Conservation (phyloP, 768 basidiomycete genomes). For the Naganishia vaughanmartiniae region DNA sequence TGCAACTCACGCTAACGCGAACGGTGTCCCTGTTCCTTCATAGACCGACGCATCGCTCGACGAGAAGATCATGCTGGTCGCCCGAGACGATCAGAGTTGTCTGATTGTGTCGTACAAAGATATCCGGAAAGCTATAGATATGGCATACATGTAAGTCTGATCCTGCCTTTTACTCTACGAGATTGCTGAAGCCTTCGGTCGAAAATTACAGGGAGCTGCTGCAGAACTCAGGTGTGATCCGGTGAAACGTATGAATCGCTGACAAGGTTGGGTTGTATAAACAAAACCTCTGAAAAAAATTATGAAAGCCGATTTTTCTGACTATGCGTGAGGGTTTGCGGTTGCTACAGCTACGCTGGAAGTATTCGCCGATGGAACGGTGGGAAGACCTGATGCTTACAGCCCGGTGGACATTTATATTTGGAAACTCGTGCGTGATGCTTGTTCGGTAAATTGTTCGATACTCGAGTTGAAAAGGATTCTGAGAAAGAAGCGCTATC, state of each 20-base stretch:
- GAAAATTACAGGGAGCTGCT: slow-evolving; percentile 23
- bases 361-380: too few species aligned
- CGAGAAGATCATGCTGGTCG: slow-evolving; percentile 89
- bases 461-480: too few species aligned
- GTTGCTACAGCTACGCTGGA: too few species aligned
- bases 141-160: slow-evolving; percentile 70
- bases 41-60: slow-evolving; percentile 91
- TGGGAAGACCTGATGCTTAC: too few species aligned
- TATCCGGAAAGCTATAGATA: slow-evolving; percentile 77
- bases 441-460: too few species aligned
- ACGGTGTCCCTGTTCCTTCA: not conserved
- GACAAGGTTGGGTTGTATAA: slow-evolving; percentile 20
- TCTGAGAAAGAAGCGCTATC: too few species aligned
- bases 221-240: slow-evolving; percentile 21
- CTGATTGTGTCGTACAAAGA: slow-evolving; percentile 91
- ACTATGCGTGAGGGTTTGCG: too few species aligned
- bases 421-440: too few species aligned
- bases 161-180: not conserved
- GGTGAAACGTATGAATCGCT: slow-evolving; percentile 1
- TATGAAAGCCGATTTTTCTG: slow-evolving; percentile 20
- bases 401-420: too few species aligned
- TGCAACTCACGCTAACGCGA: not conserved
- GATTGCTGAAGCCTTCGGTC: not conserved
- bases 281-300: slow-evolving; percentile 27
- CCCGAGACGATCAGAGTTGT: slow-evolving; percentile 93